These are phyloP conservation scores for Rugonectria rugulosa DNA, from an alignment of 2,329 filamentous ascomycete genomes.

Conservation along the genomic window DNA sequence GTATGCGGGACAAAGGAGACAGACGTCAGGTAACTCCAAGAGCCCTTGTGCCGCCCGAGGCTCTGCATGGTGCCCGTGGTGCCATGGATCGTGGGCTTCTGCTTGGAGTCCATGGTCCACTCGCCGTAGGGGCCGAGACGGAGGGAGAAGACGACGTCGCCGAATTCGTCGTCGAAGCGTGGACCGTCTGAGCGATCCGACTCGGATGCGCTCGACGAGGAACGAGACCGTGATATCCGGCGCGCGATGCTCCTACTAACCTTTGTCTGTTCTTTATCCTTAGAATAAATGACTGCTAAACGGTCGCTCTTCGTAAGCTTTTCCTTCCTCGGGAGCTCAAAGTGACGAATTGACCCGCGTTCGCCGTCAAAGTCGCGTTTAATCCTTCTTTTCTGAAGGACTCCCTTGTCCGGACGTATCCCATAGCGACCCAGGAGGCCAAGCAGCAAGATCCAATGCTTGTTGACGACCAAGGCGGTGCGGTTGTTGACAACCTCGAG, in stretches of 20 bases:
- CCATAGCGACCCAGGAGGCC: slow-evolving; percentile 17
- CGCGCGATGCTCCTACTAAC: too few species aligned
- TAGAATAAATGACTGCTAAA: too few species aligned
- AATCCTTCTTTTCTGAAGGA: slow-evolving; percentile 3
- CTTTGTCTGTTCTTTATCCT: too few species aligned
- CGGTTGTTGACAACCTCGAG: slow-evolving; percentile 18
- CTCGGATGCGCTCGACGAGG: too few species aligned
- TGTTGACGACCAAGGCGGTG: slow-evolving; percentile 13
- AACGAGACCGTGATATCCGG: too few species aligned
- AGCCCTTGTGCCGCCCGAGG: slow-evolving; percentile 17
- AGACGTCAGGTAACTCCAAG: slow-evolving; percentile 17
- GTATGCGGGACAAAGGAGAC: slow-evolving; percentile 19
- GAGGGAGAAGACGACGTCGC: neutral
- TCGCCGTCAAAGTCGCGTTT: slow-evolving; percentile 11
- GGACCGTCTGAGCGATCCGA: too few species aligned
- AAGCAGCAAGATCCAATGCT: slow-evolving; percentile 18
- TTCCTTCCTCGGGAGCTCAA: neutral
- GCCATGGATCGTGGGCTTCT: slow-evolving; percentile 1
- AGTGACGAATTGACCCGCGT: slow-evolving; percentile 10
- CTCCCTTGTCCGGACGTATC: slow-evolving; percentile 10
- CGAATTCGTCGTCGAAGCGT: neutral
- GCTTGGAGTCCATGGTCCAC: neutral
- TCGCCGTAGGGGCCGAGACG: slow-evolving; percentile 8
- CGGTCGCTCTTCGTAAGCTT: neutral
- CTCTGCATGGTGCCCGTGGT: slow-evolving; percentile 6